phyloP scores from a whole-genome alignment of 176 grass and related monocot species.

The Lolium multiflorum region DNA sequence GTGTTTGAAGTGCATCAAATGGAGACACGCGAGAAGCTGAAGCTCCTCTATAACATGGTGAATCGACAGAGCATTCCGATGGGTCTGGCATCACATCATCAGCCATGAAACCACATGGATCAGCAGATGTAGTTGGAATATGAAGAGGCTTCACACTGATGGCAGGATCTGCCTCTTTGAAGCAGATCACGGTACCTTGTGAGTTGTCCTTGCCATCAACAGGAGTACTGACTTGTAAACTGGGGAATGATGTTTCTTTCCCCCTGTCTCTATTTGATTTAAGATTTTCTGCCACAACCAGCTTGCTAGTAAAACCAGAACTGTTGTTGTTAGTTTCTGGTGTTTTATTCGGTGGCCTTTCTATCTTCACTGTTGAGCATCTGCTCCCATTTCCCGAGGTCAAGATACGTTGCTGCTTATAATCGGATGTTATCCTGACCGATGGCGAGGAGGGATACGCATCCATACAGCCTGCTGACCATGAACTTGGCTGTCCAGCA shows the following conservation, averaged over 20 bases:
- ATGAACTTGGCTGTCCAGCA: conserved; percentile 29
- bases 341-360: conserved; percentile 42
- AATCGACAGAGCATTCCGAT: conserved; percentile 63
- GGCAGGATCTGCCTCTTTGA: conserved; percentile 35
- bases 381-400: conserved; percentile 26
- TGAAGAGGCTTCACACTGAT: conserved; percentile 36
- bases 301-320: conserved; percentile 20
- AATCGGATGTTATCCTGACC: conserved; percentile 5
- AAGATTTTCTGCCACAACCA: conserved; percentile 22
- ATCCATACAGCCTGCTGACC: not conserved
- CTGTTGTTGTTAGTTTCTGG: conserved; percentile 26
- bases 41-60: conserved; percentile 65
- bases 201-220: not conserved
- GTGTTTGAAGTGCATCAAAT: conserved; percentile 40
- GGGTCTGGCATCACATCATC: conserved; percentile 53
- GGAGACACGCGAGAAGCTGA: conserved; percentile 38
- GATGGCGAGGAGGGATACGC: conserved; percentile 32
- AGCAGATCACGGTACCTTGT: conserved; percentile 5
- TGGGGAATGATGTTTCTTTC: conserved; percentile 1
- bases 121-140: conserved; percentile 22
- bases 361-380: conserved; percentile 42
- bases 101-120: conserved; percentile 26
- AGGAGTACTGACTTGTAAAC: conserved; percentile 17
- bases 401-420: conserved; percentile 19
- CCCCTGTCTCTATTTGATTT: conserved; percentile 14